A percentile compares a stretch with the other conserved stretches of the same genome.
Evolutionary conservation across 176 grass and related monocot genomes (phyloP).

Genomic region (Cenchrus fungigraminus): DNA sequence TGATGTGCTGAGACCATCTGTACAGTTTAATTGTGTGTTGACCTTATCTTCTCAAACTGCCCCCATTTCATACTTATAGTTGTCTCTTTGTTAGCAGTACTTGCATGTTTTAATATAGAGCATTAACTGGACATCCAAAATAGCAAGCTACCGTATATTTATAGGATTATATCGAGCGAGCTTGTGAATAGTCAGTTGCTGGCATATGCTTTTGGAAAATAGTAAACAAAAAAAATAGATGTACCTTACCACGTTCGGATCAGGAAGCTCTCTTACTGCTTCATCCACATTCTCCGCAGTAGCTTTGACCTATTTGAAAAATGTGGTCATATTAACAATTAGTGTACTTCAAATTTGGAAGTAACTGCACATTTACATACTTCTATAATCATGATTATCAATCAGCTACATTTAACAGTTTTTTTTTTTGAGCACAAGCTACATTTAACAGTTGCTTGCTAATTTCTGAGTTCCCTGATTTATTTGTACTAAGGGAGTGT

Average conservation of each 20-base stretch:
- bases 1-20: not conserved
- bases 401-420: not conserved
- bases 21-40: conserved; percentile 21
- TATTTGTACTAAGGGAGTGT: not conserved
- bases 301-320: conserved; percentile 81
- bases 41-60: not conserved
- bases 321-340: conserved; percentile 28
- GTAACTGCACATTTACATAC: conserved; percentile 20
- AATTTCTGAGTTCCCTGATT: not conserved
- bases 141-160: conserved; percentile 1
- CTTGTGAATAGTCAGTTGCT: not conserved
- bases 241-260: conserved; percentile 99
- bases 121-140: not conserved
- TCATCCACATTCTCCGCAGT: conserved; percentile 98
- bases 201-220: conserved; percentile 25
- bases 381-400: not conserved
- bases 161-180: not conserved
- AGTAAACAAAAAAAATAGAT: conserved; percentile 57
- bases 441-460: not conserved
- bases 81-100: not conserved
- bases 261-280: conserved; percentile 97
- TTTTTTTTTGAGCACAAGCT: too few relatives aligned
- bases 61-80: not conserved
- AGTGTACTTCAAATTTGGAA: conserved; percentile 9
- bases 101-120: not conserved